Conservation (phyloP, 1,139 yeast genomes). For the Yamadazyma aaseri region DNA sequence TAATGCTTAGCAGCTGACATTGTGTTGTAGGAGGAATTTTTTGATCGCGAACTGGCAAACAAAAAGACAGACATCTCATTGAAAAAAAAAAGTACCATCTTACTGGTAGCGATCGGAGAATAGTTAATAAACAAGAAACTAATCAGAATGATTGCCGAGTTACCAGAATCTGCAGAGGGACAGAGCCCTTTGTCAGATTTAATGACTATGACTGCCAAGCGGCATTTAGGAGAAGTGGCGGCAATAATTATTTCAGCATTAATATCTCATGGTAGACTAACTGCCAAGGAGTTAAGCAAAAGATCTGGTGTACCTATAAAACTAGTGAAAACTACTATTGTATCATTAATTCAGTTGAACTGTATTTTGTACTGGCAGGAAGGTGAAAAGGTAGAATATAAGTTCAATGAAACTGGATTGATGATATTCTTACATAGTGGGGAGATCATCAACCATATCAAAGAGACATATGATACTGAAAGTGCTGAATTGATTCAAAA, state of each 20-base stretch:
- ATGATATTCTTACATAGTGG: slow-evolving; percentile 72
- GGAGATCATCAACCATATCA: slow-evolving; percentile 60
- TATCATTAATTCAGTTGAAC: slow-evolving; percentile 63
- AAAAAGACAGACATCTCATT: slow-evolving; percentile 5
- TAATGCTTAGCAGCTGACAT: slow-evolving; percentile 15
- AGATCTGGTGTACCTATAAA: slow-evolving; percentile 41
- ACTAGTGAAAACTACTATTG: slow-evolving; percentile 56
- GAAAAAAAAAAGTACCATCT: slow-evolving; percentile 3
- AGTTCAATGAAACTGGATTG: slow-evolving; percentile 63
- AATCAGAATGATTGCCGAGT: slow-evolving; percentile 10
- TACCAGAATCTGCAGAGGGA: slow-evolving; percentile 30
- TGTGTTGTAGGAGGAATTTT: too few relatives aligned
- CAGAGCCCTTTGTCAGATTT: slow-evolving; percentile 64
- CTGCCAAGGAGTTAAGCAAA: slow-evolving; percentile 45
- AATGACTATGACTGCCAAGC: slow-evolving; percentile 51
- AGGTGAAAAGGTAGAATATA: slow-evolving; percentile 49
- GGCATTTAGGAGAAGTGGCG: slow-evolving; percentile 66
- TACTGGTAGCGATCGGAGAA: too few relatives aligned
- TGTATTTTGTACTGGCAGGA: slow-evolving; percentile 58
- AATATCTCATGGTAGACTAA: slow-evolving; percentile 59
- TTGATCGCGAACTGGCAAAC: too few relatives aligned
- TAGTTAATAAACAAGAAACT: background rate
- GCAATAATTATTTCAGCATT: slow-evolving; percentile 52
- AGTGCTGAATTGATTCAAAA: slow-evolving; percentile 75
- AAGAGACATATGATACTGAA: slow-evolving; percentile 37